Evolutionary conservation across 2,329 filamentous ascomycete species (phyloP), one percentile per base, ranked within the genome.

Genomic region (Neopestalotiopsis clavispora): DNA sequence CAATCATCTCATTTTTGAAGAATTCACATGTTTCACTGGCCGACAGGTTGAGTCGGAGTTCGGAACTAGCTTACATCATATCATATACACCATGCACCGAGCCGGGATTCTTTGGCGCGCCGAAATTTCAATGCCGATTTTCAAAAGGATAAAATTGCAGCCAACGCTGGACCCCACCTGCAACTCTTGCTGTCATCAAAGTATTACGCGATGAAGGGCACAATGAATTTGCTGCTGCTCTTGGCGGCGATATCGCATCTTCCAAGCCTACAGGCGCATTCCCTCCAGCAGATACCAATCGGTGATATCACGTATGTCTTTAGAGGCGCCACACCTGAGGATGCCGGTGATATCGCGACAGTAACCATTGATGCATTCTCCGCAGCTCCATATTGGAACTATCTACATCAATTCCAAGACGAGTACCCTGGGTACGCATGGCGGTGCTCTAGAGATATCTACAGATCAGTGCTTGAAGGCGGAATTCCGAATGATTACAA

Each of bases 361-460:
- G 56, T 60, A 13, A n/a, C 42, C 10, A 17, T 67, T 23, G 65
- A 67, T 34, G 65, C 65, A 4, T 67, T 67, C 65, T 67, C 65
- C 4, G 13, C 30, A 1, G 52, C 52, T 3, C 52, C 52, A 17
- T 30, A n/a, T 38, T 67, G 65, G 65, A 30, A 34, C 6, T 67
- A 67, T 34, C 12, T 67, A 13, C 56, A 67, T 30, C 65, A 67
- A 32, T 67, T 67, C 23, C 13, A 42, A 32, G 65, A 67, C 20
- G 13, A 67, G 30, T 60, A 67, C 28, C 65, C 65, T 9, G 65
- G 56, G 14, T 40, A 42, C 23, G 14, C 14, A 4, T 60, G 65
- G 65, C 6, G 13, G 14, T 67, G 65, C 32, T 10, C 30, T 4
- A 14, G 38, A 42, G 13, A 49, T 12, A 14, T 7, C 4, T 12